Base-by-base conservation (phyloP, 2,329 filamentous ascomycete species). In the Incumbomyces delicatus region DNA sequence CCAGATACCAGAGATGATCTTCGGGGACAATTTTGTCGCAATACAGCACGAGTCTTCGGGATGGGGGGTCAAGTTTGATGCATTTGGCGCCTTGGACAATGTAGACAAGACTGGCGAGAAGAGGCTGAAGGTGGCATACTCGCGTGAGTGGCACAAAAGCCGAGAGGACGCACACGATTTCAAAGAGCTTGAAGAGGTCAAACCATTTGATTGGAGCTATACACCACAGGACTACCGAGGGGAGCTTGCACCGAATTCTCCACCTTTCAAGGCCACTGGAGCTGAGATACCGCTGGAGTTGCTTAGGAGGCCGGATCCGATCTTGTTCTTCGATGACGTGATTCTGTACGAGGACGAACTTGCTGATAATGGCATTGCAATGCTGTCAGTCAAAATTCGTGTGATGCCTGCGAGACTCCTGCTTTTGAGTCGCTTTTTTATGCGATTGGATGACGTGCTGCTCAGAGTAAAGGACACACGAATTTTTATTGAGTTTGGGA, bases 131-230 rank as follows among this genome's bases (percentile, higher is more conserved):
- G 92, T 98, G 40, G 85, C 89, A 35, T 89, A 96, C 67, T 94
- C 92, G 2, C 77, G 80, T 53, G 86, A 88, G 63, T 98, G 92
- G 92, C 80, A 83, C 64, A 74, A 76, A 61, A 81, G 78, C 62
- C 72, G 79, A 72, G 80, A 83, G 64, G 85, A 85, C 58, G 83
- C 85, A 41, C 85, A 88, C 54, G 78, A 84, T 58, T 95, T 98
- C 63, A 87, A 87, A 61, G 87, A 95, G 62, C 83, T 95, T 20
- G 41, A 44, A 36, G 41, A 44, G 33, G 87, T 98, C 46, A 89
- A 89, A 69, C 89, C 90, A 2, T 98, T 94, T 63, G 92, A 98
- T 69, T 98, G 92, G 92, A 95, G 87, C 52, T 98, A 96, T 68
- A 92, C 81, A 55, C 95, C 90, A 31, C 34, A 38, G 18, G 76